Percentiles rank a stretch among this genome's conserved stretches.
phyloP scores from a whole-genome alignment of 805 yeast species.

The Wickerhamomyces queroliae region DNA sequence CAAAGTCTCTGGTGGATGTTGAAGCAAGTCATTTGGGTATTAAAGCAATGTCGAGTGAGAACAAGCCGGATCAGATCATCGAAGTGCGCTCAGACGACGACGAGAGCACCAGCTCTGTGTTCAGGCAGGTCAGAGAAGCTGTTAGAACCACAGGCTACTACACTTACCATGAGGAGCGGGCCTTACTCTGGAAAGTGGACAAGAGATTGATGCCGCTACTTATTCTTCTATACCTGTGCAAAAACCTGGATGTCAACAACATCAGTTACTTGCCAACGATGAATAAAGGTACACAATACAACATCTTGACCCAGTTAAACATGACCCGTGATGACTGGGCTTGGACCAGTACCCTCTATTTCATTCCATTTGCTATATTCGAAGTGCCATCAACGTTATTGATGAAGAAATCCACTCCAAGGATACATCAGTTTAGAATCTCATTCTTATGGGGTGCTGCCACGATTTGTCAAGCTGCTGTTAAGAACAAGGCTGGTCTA shows the following conservation, averaged over 20 bases:
- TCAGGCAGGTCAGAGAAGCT: background rate
- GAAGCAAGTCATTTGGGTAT: no score
- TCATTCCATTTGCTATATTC: constrained; percentile 13
- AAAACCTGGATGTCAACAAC: constrained; percentile 14
- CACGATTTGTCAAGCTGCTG: constrained; percentile 15
- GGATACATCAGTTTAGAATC: constrained; percentile 9
- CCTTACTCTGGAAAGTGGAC: constrained; percentile 11
- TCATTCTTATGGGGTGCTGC: constrained; percentile 11
- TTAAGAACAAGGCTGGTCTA: constrained; percentile 8
- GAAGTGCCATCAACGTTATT: constrained; percentile 15
- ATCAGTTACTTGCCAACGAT: constrained; percentile 11
- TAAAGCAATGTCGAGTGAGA: no score
- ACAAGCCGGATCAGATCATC: no score
- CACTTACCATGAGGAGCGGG: constrained; percentile 2
- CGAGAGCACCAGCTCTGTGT: no score
- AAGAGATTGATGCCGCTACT: constrained; percentile 10
- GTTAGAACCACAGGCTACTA: constrained; percentile 6
- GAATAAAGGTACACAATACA: constrained; percentile 5
- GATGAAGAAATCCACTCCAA: constrained; percentile 13
- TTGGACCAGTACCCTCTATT: constrained; percentile 10
- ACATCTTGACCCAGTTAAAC: constrained; percentile 5
- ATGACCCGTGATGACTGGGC: constrained; percentile 11
- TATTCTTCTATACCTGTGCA: constrained; percentile 9
- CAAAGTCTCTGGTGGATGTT: no score
- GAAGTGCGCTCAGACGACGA: no score